phyloP scores from a whole-genome alignment of 306 rosid genomes.

The Trifolium pratense region DNA sequence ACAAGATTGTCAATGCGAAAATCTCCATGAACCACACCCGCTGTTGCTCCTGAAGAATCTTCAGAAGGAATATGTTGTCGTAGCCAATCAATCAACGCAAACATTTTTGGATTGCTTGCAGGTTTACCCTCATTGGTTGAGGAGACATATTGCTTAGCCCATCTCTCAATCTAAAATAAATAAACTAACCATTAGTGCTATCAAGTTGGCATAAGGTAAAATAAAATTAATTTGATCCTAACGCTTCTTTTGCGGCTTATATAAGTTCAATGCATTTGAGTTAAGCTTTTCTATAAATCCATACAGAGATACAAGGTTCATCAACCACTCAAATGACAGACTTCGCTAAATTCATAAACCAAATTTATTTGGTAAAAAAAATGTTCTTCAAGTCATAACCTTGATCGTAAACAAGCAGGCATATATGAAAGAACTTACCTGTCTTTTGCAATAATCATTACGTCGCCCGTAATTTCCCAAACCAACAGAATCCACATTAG shows the following conservation, averaged over 20 bases:
- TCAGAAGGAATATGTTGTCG: slow-evolving; percentile 69
- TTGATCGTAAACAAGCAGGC: slow-evolving; percentile 12
- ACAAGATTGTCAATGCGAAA: slow-evolving; percentile 93
- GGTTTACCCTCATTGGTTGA: slow-evolving; percentile 83
- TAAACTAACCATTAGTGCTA: slow-evolving; percentile 16
- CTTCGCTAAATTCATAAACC: not conserved
- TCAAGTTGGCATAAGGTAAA: slow-evolving; percentile 1
- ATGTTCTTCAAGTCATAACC: not conserved
- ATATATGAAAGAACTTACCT: slow-evolving; percentile 52
- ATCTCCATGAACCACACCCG: slow-evolving; percentile 97
- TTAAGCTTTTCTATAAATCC: slow-evolving; percentile 1
- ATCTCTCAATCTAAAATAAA: slow-evolving; percentile 76
- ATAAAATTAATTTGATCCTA: slow-evolving; percentile 28
- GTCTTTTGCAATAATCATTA: slow-evolving; percentile 82
- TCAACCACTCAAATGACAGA: slow-evolving; percentile 9
- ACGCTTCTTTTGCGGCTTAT: not conserved
- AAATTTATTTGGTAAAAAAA: not conserved
- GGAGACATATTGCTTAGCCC: slow-evolving; percentile 87
- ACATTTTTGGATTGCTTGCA: slow-evolving; percentile 86
- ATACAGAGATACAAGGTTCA: not conserved
- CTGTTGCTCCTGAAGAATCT: slow-evolving; percentile 76
- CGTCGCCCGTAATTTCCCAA: slow-evolving; percentile 79
- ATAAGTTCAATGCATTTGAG: slow-evolving; percentile 19
- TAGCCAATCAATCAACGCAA: slow-evolving; percentile 79
- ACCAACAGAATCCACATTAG: slow-evolving; percentile 75